These are phyloP conservation scores for Trebouxiophyceae sp. DNA, from an alignment of 163 green algal species.

Conservation along the genomic window DNA sequence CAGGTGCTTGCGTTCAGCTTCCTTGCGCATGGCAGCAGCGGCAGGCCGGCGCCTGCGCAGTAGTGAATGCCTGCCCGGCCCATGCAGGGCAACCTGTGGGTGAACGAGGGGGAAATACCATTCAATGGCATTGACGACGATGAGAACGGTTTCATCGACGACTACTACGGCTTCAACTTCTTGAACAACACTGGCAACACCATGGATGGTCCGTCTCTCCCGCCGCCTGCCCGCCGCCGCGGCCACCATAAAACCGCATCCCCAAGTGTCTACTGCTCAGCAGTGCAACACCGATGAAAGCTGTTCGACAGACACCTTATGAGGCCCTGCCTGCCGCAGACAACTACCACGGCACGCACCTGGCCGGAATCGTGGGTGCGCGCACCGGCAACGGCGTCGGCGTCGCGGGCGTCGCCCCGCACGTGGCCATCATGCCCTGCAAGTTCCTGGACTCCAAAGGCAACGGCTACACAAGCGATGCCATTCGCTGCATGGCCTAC, in stretches of 20 bases:
- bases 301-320: no score
- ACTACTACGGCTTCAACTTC: conserved; percentile 22
- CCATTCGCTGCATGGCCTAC: conserved; percentile 25
- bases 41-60: not conserved
- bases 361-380: conserved; percentile 21
- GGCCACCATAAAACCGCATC: no score
- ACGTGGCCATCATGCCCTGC: conserved; percentile 36
- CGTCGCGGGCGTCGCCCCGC: conserved; percentile 22
- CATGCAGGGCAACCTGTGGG: conserved; percentile 46
- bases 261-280: no score
- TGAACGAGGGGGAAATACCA: conserved; percentile 27
- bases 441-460: conserved; percentile 33
- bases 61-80: not conserved
- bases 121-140: conserved; percentile 34
- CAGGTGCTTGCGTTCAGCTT: not conserved
- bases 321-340: no score
- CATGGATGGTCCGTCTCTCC: conserved; percentile 16
- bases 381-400: conserved; percentile 27
- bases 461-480: conserved; percentile 20
- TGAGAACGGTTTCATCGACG: conserved; percentile 18
- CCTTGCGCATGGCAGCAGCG: not conserved
- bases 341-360: conserved; percentile 19
- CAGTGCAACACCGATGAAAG: no score
- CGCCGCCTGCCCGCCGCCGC: no score
- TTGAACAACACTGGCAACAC: conserved; percentile 28